Percentiles rank a stretch among this genome's conserved stretches.
These are phyloP conservation scores for Tuber melanosporum DNA, from an alignment of 495 filamentous ascomycete genomes.

Conservation along the genomic window DNA sequence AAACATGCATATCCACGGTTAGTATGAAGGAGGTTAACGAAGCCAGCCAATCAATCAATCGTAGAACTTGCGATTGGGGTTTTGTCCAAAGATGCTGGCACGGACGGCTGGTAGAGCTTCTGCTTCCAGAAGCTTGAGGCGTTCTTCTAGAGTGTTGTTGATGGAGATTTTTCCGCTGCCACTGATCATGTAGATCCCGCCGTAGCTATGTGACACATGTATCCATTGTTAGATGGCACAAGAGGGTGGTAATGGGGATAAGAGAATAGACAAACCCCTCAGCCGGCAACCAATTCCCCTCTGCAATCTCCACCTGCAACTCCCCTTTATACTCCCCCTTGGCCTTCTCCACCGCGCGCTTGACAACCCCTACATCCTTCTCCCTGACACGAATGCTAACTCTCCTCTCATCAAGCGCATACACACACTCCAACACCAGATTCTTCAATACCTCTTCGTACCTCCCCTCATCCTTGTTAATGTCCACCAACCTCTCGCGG, in stretches of 20 bases:
- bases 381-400: constrained; percentile 66
- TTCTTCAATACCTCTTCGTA: constrained; percentile 71
- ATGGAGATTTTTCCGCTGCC: constrained; percentile 92
- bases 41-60: constrained; percentile 53
- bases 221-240: constrained; percentile 17
- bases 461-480: constrained; percentile 60
- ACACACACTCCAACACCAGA: constrained; percentile 82
- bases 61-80: constrained; percentile 86
- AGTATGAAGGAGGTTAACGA: background rate
- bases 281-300: constrained; percentile 70
- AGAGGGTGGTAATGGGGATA: background rate
- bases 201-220: constrained; percentile 54
- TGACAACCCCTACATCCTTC: constrained; percentile 65
- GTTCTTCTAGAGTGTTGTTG: constrained; percentile 94
- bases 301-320: constrained; percentile 63
- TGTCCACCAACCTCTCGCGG: constrained; percentile 57
- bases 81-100: constrained; percentile 79
- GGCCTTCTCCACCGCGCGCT: constrained; percentile 69
- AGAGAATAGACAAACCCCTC: constrained; percentile 63
- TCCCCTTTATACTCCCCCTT: constrained; percentile 71
- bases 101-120: constrained; percentile 80
- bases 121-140: constrained; percentile 73
- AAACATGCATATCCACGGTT: background rate
- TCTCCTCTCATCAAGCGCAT: constrained; percentile 73
- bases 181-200: constrained; percentile 73